phyloP scores from a whole-genome alignment of 2,329 filamentous ascomycete species.

The Fusarium falciforme region DNA sequence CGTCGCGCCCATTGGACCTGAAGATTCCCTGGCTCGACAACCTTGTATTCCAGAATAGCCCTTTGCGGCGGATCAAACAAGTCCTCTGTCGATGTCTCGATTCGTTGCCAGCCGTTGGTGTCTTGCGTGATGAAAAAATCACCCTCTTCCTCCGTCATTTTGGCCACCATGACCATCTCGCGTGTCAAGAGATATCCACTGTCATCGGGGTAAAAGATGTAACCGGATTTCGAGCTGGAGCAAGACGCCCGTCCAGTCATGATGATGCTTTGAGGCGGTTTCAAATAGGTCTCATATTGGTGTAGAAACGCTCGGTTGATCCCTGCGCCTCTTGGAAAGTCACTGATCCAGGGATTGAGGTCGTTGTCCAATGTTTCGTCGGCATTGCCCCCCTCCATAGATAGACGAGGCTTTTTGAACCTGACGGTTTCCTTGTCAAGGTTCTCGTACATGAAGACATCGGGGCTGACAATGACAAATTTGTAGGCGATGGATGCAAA shows the following conservation, averaged over 20 bases:
- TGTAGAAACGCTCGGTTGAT: not conserved
- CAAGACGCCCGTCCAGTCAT: not conserved
- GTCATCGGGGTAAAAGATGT: not conserved
- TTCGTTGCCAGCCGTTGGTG: not conserved
- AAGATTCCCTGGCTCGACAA: not conserved
- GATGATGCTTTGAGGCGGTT: not conserved
- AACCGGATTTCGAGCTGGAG: not conserved
- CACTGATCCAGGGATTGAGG: not conserved
- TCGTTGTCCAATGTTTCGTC: not conserved
- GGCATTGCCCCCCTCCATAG: not conserved
- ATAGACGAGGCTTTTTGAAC: not conserved
- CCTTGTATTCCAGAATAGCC: not conserved
- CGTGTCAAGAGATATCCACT: not conserved
- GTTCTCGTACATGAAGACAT: not conserved
- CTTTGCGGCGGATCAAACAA: not conserved
- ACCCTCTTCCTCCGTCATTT: not conserved
- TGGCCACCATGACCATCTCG: not conserved
- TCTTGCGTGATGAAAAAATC: not conserved
- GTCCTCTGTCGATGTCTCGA: not conserved
- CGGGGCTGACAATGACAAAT: not conserved
- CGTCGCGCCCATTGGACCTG: not conserved
- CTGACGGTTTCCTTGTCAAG: not conserved
- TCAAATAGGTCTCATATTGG: not conserved
- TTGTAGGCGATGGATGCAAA: conserved; percentile 11
- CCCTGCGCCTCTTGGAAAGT: not conserved